Base-by-base conservation (phyloP, 768 basidiomycete genomes). In the Cystobasidium tubakii region DNA sequence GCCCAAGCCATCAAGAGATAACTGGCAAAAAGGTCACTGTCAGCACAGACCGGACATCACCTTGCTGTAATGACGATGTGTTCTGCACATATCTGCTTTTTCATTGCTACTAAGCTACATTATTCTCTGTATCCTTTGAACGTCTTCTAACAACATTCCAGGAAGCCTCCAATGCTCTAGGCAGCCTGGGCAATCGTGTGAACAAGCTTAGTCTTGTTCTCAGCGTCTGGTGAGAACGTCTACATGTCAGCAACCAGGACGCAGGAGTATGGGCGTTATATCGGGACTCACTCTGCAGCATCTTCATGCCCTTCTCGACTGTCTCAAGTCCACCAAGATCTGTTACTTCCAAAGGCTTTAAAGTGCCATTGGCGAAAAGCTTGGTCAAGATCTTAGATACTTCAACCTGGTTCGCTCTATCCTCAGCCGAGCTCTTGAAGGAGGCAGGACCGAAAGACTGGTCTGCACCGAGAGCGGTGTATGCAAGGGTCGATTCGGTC, bases 271-370 rank as follows among this genome's bases (percentile, higher is more conserved):
- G 15, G 7, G 39, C 39, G 39, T 39, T 39, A 39, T 39, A 6
- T 39, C 7, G 39, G 15, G 15, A 39, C 39, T 6, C 15, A 39
- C 63, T 43, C 34, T 65, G 25, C 6, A 65, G 63, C 43, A 42
- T 39, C 27, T 65, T 46, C 33, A 65, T 34, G 39, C 63, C 63
- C 39, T 65, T 39, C 34, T 65, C 36, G 21, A 65, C 39, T 2
- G 63, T 65, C 2, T 65, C 63, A 23, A 65, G 25, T 6, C 63
- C 63, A 46, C 63, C 63, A 46, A 65, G 6, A 65, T 65, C 63
- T 4, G 63, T 65, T 10, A 65, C 34, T 27, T 65, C 63, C 23
- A 65, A 36, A 46, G 63, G 63, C 63, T 65, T 65, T 10, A 65
- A 27, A 12, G 12, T 65, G 34, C 63, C 63, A 3, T 65, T 33